These are phyloP conservation scores for Phytopythium delawarense DNA, from an alignment of 352 stramenopile genomes.

Conservation along the genomic window DNA sequence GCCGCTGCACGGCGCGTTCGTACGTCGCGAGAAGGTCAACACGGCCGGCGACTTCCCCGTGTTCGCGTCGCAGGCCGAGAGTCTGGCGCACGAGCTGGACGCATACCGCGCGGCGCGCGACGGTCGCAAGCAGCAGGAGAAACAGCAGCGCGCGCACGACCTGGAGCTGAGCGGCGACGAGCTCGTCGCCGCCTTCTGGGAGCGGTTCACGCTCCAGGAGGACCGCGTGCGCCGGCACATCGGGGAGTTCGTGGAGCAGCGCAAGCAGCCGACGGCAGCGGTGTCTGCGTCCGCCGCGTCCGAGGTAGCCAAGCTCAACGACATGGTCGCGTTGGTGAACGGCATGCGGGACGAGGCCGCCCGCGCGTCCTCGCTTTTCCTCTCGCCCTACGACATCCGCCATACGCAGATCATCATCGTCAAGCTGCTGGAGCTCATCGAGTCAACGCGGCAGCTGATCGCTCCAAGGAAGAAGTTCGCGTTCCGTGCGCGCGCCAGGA, in stretches of 20 bases:
- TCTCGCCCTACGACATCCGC: constrained; percentile 86
- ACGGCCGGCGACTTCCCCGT: constrained; percentile 48
- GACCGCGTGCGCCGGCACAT: constrained; percentile 46
- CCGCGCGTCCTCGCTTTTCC: constrained; percentile 64
- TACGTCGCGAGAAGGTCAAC: constrained; percentile 58
- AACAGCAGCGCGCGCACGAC: constrained; percentile 20
- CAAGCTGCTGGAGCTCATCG: constrained; percentile 60
- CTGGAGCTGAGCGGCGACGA: constrained; percentile 24
- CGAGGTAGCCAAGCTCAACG: constrained; percentile 49
- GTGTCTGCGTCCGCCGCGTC: constrained; percentile 18
- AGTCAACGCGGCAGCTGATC: constrained; percentile 58
- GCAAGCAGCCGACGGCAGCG: constrained; percentile 41
- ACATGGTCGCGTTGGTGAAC: constrained; percentile 41
- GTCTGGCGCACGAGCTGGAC: constrained; percentile 42
- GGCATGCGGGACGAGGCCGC: constrained; percentile 55
- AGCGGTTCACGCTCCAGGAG: constrained; percentile 49
- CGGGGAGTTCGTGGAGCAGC: constrained; percentile 51
- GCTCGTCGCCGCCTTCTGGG: constrained; percentile 61
- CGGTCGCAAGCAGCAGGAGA: constrained; percentile 17
- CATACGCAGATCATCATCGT: constrained; percentile 67
- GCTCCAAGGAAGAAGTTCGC: constrained; percentile 85
- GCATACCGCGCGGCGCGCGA: constrained; percentile 43
- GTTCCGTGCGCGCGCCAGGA: constrained; percentile 45
- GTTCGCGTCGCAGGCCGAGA: constrained; percentile 43
- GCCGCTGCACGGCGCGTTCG: constrained; percentile 60